Evolutionary conservation across 768 basidiomycete species (phyloP).

Genomic region (Arthromyces matolae): DNA sequence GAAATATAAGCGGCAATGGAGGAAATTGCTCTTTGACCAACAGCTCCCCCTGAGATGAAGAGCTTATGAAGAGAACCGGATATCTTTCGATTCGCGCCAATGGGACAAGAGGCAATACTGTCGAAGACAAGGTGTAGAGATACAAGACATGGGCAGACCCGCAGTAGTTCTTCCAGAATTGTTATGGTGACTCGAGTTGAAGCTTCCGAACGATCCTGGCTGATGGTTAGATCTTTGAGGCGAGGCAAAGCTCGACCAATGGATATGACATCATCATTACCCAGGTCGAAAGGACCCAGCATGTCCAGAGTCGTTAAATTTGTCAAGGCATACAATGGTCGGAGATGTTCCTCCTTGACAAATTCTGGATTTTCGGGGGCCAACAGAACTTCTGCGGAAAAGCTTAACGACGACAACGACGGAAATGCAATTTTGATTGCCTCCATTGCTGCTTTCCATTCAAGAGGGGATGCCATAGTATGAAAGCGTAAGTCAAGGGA

Average conservation of each 20-base stretch:
- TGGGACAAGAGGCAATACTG: no score
- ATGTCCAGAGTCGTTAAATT: not conserved
- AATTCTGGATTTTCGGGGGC: not conserved
- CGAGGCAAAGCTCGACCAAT: not conserved
- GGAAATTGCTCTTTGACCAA: no score
- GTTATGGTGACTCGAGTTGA: no score
- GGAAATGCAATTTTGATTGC: not conserved
- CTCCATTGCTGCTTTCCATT: not conserved
- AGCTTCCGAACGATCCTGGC: no score
- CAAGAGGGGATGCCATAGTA: not conserved
- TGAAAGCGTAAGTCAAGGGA: not conserved
- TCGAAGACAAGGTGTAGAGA: no score
- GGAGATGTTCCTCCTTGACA: not conserved
- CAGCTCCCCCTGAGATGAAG: no score
- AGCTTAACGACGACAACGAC: not conserved
- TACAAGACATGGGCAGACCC: no score
- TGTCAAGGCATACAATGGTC: not conserved
- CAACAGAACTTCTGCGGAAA: not conserved
- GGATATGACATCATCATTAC: not conserved
- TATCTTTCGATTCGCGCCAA: no score
- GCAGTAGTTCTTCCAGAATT: no score
- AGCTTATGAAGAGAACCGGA: no score
- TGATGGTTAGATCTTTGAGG: no score
- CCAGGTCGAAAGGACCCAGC: no score
- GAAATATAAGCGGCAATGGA: not conserved